These are phyloP conservation scores for Pugionium cornutum DNA, from an alignment of 345 rosid genomes.

Conservation along the genomic window DNA sequence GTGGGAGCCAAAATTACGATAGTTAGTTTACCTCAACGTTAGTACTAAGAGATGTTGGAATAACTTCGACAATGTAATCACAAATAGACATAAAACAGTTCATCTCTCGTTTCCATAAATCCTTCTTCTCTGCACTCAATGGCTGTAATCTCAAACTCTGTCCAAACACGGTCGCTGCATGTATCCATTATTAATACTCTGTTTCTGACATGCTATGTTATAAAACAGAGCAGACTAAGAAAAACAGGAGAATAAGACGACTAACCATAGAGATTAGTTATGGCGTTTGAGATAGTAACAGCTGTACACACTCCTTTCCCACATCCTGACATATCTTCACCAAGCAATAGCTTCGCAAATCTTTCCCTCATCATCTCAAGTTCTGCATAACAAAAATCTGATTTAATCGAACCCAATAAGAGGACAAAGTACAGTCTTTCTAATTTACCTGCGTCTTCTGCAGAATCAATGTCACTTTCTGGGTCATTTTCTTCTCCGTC, in stretches of 20 bases:
- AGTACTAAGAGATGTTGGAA: slow-evolving; percentile 60
- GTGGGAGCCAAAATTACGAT: background rate
- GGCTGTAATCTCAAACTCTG: slow-evolving; percentile 81
- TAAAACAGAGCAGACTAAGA: slow-evolving; percentile 22
- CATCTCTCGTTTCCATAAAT: slow-evolving; percentile 93
- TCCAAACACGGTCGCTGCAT: slow-evolving; percentile 92
- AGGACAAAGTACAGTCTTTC: background rate
- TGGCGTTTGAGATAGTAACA: slow-evolving; percentile 82
- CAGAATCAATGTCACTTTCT: slow-evolving; percentile 34
- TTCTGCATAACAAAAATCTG: slow-evolving; percentile 39
- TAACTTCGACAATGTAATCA: slow-evolving; percentile 70
- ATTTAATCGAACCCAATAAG: background rate
- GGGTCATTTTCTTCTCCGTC: slow-evolving; percentile 11
- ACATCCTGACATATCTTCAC: slow-evolving; percentile 94
- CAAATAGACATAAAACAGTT: slow-evolving; percentile 75
- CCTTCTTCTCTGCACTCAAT: slow-evolving; percentile 75
- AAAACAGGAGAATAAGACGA: slow-evolving; percentile 12
- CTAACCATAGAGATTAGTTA: slow-evolving; percentile 84
- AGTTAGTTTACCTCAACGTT: slow-evolving; percentile 55
- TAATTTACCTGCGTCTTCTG: slow-evolving; percentile 36
- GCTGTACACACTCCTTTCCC: slow-evolving; percentile 92
- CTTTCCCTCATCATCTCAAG: slow-evolving; percentile 82
- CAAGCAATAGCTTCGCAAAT: slow-evolving; percentile 78
- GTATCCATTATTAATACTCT: background rate
- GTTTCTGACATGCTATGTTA: slow-evolving; percentile 63